These are phyloP conservation scores for Litchi chinensis DNA, from an alignment of 345 rosid species.

Conservation along the genomic window DNA sequence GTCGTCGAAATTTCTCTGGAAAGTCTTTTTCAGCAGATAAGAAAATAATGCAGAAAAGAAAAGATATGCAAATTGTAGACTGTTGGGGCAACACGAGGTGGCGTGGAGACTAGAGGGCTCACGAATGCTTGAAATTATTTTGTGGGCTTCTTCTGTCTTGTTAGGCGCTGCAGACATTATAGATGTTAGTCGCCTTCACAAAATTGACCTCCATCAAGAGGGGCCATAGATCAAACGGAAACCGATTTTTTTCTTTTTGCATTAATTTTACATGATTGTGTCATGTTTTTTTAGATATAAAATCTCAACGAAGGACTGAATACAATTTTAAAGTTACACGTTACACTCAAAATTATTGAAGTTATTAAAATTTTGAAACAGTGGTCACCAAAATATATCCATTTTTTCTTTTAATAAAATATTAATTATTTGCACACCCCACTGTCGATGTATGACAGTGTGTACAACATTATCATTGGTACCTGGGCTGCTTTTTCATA, in stretches of 20 bases:
- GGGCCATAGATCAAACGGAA: not conserved
- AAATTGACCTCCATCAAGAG: too few relatives aligned
- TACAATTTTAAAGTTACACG: not conserved
- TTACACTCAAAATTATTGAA: not conserved
- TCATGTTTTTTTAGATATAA: too few relatives aligned
- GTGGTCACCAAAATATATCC: not conserved
- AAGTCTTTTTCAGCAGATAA: not conserved
- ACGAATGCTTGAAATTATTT: not conserved
- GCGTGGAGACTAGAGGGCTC: not conserved
- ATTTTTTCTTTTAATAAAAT: too few relatives aligned
- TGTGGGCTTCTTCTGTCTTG: not conserved
- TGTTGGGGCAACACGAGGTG: too few relatives aligned
- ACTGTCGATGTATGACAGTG: too few relatives aligned
- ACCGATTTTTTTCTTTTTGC: too few relatives aligned
- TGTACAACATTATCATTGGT: not conserved
- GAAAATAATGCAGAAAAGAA: not conserved
- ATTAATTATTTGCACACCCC: not conserved
- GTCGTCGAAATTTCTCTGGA: too few relatives aligned
- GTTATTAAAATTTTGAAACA: too few relatives aligned
- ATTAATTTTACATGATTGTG: too few relatives aligned
- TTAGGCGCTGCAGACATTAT: not conserved
- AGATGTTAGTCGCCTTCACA: not conserved
- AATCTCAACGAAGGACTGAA: too few relatives aligned
- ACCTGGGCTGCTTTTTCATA: not conserved
- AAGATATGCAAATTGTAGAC: not conserved